Conservation (phyloP, 2,329 filamentous ascomycete species). For the Apiospora kogelbergensis region DNA sequence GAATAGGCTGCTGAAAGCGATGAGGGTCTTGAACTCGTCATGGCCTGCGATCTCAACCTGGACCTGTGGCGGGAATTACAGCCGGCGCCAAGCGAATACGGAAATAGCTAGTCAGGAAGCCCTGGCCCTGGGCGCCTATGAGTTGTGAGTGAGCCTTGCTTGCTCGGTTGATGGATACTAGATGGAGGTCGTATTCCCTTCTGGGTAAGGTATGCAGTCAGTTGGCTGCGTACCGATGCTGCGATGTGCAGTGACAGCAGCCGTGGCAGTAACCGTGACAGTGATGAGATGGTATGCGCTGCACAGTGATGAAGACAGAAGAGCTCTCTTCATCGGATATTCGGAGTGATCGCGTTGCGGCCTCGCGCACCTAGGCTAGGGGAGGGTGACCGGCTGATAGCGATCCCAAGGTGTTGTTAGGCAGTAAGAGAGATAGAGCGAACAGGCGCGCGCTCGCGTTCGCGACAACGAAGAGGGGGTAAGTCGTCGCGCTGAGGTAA, state of each 20-base stretch:
- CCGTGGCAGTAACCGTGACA: slow-evolving; percentile 1
- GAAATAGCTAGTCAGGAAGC: neutral
- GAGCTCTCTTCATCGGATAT: neutral
- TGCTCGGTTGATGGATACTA: neutral
- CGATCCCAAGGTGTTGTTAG: neutral
- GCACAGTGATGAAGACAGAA: neutral
- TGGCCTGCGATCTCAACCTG: neutral
- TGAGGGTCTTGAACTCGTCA: neutral
- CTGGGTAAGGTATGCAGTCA: neutral
- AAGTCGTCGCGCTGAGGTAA: neutral
- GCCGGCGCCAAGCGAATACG: neutral
- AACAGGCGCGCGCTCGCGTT: neutral
- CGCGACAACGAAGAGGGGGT: neutral
- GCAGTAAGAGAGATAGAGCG: neutral
- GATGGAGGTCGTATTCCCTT: neutral
- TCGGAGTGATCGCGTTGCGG: neutral
- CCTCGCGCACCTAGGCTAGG: neutral
- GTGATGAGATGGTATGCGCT: neutral
- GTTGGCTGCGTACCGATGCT: neutral
- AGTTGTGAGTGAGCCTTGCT: neutral
- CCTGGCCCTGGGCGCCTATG: neutral
- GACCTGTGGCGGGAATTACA: neutral
- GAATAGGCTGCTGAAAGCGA: slow-evolving; percentile 19
- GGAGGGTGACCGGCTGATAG: neutral
- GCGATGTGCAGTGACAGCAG: neutral